Conservation (phyloP, 352 stramenopile genomes). For the Globisporangium viniferum region DNA sequence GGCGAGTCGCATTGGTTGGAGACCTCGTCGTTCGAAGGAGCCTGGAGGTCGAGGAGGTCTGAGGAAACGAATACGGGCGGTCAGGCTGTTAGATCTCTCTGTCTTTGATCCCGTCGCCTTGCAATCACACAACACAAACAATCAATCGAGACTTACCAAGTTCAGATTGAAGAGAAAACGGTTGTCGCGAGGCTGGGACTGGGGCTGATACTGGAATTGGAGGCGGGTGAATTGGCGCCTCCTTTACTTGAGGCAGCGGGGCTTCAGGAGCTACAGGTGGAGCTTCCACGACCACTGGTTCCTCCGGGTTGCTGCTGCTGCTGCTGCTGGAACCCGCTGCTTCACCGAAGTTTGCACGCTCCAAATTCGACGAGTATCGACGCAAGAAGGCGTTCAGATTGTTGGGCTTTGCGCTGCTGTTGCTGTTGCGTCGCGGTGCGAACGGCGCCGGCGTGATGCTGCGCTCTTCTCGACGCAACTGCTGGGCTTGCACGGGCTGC, state of each 20-base stretch:
- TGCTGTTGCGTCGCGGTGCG: conserved; percentile 14
- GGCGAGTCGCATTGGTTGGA: conserved; percentile 60
- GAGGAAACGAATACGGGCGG: background rate
- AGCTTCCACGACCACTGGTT: background rate
- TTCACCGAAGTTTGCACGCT: conserved; percentile 24
- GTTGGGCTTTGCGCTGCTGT: conserved; percentile 33
- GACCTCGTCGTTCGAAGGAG: conserved; percentile 13
- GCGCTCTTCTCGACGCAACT: conserved; percentile 10
- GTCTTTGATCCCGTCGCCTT: too few species aligned
- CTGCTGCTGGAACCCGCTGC: conserved; percentile 3
- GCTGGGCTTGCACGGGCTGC: conserved; percentile 12
- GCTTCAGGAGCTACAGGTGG: background rate
- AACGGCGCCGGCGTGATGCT: conserved; percentile 9
- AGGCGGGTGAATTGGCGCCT: background rate
- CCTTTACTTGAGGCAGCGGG: background rate
- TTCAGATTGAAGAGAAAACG: background rate
- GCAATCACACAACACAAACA: background rate
- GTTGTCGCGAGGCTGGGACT: background rate
- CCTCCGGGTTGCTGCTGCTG: background rate
- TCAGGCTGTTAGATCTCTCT: too few species aligned
- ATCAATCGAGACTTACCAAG: conserved; percentile 7
- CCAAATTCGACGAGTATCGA: conserved; percentile 64
- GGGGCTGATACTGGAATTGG: background rate
- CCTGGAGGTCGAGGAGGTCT: conserved; percentile 27
- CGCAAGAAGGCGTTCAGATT: conserved; percentile 68